Conservation (phyloP, 352 stramenopile species). For the Albugo laibachii region DNA sequence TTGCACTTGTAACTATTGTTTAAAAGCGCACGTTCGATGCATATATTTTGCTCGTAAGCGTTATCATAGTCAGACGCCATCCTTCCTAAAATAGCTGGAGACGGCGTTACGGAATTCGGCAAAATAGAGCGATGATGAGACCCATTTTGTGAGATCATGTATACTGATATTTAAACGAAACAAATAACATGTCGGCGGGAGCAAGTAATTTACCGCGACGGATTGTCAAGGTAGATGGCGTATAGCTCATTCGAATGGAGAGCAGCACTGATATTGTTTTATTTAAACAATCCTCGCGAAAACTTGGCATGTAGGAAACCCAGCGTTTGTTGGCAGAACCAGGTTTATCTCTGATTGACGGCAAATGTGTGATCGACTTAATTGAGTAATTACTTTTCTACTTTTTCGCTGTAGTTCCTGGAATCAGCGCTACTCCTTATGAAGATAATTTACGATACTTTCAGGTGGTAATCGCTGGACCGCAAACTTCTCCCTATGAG, state of each 20-base stretch:
- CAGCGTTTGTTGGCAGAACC: constrained; percentile 89
- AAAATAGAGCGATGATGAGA: too few relatives aligned
- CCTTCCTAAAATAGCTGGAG: too few relatives aligned
- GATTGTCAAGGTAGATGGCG: constrained; percentile 38
- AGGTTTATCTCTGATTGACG: constrained; percentile 14
- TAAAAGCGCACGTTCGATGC: too few relatives aligned
- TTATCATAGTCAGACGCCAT: too few relatives aligned
- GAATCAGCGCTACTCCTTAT: constrained; percentile 93
- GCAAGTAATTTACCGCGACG: constrained; percentile 39
- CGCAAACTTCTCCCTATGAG: constrained; percentile 90
- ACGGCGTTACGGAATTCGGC: too few relatives aligned
- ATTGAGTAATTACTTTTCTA: not conserved
- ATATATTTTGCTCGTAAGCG: too few relatives aligned
- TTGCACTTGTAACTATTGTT: too few relatives aligned
- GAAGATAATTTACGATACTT: constrained; percentile 97
- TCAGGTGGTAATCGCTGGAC: constrained; percentile 93
- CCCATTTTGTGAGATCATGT: too few relatives aligned
- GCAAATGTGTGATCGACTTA: not conserved
- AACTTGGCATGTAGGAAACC: constrained; percentile 53
- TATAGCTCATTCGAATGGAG: not conserved
- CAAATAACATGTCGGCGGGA: constrained; percentile 8
- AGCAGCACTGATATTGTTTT: not conserved
- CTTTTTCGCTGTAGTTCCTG: constrained; percentile 45
- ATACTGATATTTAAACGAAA: too few relatives aligned
- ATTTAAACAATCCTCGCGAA: not conserved